Evolutionary conservation across 2,329 filamentous ascomycete genomes (phyloP).

Genomic region (Biscogniauxia marginata): DNA sequence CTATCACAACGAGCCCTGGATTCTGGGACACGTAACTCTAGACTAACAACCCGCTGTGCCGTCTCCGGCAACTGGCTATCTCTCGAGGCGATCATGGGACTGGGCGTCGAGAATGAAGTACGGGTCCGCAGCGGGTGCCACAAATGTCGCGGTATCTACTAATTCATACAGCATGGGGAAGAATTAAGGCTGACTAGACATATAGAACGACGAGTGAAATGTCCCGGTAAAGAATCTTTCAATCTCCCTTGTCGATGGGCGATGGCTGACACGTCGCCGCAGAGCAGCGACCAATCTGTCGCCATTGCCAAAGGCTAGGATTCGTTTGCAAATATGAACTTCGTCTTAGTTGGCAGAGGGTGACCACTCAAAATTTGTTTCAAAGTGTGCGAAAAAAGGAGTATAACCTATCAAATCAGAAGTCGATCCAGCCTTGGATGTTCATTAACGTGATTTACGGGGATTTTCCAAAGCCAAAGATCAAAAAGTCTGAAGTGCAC

Average conservation of each 20-base stretch:
- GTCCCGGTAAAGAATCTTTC: conserved; percentile 6
- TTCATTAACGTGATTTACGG: background rate
- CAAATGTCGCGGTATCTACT: conserved; percentile 21
- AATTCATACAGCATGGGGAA: background rate
- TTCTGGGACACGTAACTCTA: background rate
- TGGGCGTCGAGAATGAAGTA: conserved; percentile 11
- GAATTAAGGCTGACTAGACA: background rate
- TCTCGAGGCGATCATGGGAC: background rate
- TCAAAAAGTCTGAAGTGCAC: background rate
- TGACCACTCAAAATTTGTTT: background rate
- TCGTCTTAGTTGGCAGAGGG: conserved; percentile 21
- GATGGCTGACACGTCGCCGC: background rate
- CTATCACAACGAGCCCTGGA: background rate
- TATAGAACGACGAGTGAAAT: conserved; percentile 24
- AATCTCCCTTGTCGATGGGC: background rate
- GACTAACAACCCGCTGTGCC: background rate
- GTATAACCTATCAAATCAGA: background rate
- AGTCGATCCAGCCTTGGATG: background rate
- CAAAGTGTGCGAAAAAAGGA: background rate
- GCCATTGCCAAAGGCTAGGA: conserved; percentile 19
- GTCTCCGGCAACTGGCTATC: background rate
- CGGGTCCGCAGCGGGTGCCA: conserved; percentile 23
- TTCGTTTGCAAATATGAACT: conserved; percentile 24
- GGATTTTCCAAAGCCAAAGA: background rate
- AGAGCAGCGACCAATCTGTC: conserved; percentile 23